These are phyloP conservation scores for Lathyrus oleraceus DNA, from an alignment of 306 rosid genomes.

Conservation along the genomic window DNA sequence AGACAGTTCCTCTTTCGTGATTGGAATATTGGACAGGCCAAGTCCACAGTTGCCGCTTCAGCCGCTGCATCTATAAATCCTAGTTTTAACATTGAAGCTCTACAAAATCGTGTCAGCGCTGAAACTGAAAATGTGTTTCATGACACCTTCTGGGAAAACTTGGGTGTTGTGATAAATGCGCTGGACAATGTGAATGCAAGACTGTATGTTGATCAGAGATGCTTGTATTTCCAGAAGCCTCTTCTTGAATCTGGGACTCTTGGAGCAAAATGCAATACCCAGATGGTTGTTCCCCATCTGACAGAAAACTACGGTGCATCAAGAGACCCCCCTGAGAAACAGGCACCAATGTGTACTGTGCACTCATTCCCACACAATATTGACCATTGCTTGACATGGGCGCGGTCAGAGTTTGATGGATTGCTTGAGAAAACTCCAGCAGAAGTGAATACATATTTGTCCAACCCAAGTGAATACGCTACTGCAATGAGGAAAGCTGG, in stretches of 20 bases:
- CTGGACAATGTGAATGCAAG: constrained; percentile 95
- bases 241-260: constrained; percentile 98
- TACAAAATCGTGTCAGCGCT: constrained; percentile 85
- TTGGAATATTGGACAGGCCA: constrained; percentile 98
- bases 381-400: constrained; percentile 99
- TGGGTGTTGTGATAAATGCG: constrained; percentile 79
- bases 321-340: constrained; percentile 98
- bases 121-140: constrained; percentile 88
- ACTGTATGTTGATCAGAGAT: constrained; percentile 91
- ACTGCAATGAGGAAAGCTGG: constrained; percentile 72
- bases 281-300: constrained; percentile 94
- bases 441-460: constrained; percentile 80
- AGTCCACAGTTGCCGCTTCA: constrained; percentile 88
- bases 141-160: constrained; percentile 81
- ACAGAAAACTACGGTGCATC: constrained; percentile 99
- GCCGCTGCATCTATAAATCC: constrained; percentile 77
- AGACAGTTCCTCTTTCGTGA: constrained; percentile 98
- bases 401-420: constrained; percentile 97
- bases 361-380: constrained; percentile 98
- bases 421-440: constrained; percentile 94
- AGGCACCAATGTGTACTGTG: constrained; percentile 98
- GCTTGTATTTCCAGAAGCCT: constrained; percentile 94
- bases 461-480: constrained; percentile 79
- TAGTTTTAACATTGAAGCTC: constrained; percentile 62
- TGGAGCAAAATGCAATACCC: constrained; percentile 97